phyloP scores from a whole-genome alignment of 164 flowering plant genomes.

The Macadamia tetraphylla region DNA sequence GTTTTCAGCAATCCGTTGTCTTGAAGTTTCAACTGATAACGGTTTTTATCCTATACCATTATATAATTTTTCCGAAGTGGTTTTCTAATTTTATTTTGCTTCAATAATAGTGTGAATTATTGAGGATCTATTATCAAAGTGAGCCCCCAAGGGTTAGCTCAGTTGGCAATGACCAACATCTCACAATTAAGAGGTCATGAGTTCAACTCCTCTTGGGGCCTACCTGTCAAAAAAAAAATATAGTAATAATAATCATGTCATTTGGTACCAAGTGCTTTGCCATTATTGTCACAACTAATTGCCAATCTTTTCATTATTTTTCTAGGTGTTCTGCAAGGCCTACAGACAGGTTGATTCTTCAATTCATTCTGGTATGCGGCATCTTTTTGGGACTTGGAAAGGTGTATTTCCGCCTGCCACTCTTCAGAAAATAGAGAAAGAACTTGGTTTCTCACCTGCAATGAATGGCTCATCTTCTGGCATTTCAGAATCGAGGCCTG shows the following conservation, averaged over 20 bases:
- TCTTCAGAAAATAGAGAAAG: constrained; percentile 84
- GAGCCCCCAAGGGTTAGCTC: too few relatives aligned
- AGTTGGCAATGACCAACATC: too few relatives aligned
- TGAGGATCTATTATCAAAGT: too few relatives aligned
- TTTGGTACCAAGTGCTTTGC: not conserved
- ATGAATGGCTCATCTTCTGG: constrained; percentile 60
- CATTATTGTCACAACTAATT: not conserved
- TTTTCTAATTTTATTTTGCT: not conserved
- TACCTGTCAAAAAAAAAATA: too few relatives aligned
- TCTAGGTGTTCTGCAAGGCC: constrained; percentile 94
- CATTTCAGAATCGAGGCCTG: constrained; percentile 45
- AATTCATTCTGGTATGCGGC: constrained; percentile 72
- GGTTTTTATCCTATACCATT: not conserved
- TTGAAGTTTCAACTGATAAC: not conserved
- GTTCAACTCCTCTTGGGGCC: too few relatives aligned
- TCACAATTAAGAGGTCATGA: too few relatives aligned
- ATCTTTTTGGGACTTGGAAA: constrained; percentile 98
- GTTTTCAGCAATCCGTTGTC: not conserved
- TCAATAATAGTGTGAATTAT: not conserved
- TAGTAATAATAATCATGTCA: not conserved
- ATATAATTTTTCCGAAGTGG: not conserved
- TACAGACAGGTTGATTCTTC: constrained; percentile 80
- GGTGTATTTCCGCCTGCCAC: constrained; percentile 75
- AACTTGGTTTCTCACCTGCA: constrained; percentile 60
- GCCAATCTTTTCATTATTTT: constrained; percentile 3